Conservation (phyloP, 2,329 filamentous ascomycete species). For the Alternaria triticimaculans region DNA sequence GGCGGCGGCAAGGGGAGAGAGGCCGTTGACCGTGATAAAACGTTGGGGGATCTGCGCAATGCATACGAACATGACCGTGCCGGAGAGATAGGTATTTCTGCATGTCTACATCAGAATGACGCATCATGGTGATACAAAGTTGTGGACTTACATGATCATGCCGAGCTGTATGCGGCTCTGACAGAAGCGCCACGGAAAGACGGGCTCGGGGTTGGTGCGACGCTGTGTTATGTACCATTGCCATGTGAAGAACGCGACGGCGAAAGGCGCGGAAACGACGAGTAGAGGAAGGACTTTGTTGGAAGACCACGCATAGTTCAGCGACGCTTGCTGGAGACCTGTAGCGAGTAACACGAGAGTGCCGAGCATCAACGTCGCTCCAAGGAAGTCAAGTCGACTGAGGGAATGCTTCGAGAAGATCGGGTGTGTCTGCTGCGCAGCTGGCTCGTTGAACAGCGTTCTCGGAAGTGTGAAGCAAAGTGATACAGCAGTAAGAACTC, state of each 20-base stretch:
- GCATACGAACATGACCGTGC: constrained; percentile 12
- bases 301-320: constrained; percentile 10
- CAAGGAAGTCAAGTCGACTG: constrained; percentile 17
- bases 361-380: constrained; percentile 21
- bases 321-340: constrained; percentile 22
- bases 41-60: constrained; percentile 26
- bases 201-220: constrained; percentile 14
- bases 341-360: constrained; percentile 20
- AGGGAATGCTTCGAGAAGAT: neutral
- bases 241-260: constrained; percentile 21
- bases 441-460: constrained; percentile 8
- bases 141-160: constrained; percentile 13
- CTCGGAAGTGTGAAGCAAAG: constrained; percentile 6
- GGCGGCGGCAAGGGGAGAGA: constrained; percentile 16
- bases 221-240: constrained; percentile 20
- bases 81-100: constrained; percentile 19
- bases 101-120: neutral
- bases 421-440: neutral
- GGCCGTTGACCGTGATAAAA: constrained; percentile 18
- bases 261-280: constrained; percentile 9
- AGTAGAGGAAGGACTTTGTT: constrained; percentile 18
- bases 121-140: neutral
- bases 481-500: neutral
- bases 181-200: constrained; percentile 26
- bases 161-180: constrained; percentile 3